Base-by-base conservation (phyloP, 352 stramenopile genomes). In the Pythium myriotylum region DNA sequence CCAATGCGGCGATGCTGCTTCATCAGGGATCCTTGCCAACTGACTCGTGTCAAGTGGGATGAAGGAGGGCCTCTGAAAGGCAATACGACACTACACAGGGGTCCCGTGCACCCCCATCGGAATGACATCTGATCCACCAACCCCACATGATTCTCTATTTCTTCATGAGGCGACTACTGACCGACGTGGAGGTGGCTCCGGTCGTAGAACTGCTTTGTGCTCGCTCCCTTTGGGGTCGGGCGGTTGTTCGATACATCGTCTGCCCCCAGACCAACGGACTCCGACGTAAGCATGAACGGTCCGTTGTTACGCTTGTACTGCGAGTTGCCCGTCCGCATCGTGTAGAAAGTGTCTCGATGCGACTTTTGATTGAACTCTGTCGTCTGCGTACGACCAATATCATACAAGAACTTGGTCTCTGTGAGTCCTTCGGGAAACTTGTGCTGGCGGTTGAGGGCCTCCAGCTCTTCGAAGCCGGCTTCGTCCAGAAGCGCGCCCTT, bases 301-400 rank as follows among this genome's bases (percentile, higher is more conserved):
- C 81, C 84, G 45, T 92, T 92, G 72, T 90, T 89, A 50, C 84
- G 74, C 50, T 86, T 88, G 63, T 81, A 88, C 67, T 83, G 77
- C 49, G 81, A 91, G 64, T 89, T 90, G 50, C 80, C 81, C 33
- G 73, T 82, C 35, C 82, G 81, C 72, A 91, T 86, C 10, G 81
- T 88, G 76, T 93, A 93, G 70, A 93, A 93, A 9, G 77, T 89
- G 62, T 93, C 81, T 63, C 84, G 81, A 57, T 93, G 81, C 13
- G 72, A 86, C 68, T 91, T 93, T 45, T 91, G 81, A 54, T 93
- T 90, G 62, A 93, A 91, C 67, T 93, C 81, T 41, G 84, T 91
- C 19, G 70, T 88, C 68, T 91, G 82, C 42, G 79, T 84, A 29
- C 81, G 80, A 4, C 81, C 84, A 53, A 93, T 91, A 54, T 93